These are phyloP conservation scores for Fragaria nilgerrensis DNA, from an alignment of 306 rosid genomes.

Conservation along the genomic window DNA sequence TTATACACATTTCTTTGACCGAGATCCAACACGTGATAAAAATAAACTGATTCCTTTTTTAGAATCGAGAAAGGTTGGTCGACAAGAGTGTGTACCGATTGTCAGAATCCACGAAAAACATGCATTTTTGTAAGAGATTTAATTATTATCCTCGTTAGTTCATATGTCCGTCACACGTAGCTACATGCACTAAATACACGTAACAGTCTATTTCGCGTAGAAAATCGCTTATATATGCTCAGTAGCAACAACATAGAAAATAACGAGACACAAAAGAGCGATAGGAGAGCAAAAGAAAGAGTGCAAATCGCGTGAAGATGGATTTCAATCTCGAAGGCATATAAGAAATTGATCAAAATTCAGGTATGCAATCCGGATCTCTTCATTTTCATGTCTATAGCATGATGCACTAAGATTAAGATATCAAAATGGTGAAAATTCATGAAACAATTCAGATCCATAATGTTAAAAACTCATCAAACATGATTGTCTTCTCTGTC, in stretches of 20 bases:
- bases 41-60: not conserved
- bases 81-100: not conserved
- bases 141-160: not conserved
- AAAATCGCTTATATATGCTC: not conserved
- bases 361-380: slow-evolving; percentile 1
- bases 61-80: not conserved
- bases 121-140: not conserved
- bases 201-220: not conserved
- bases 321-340: not conserved
- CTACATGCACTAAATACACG: not conserved
- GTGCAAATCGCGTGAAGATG: not conserved
- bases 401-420: not conserved
- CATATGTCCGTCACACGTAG: not conserved
- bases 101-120: not conserved
- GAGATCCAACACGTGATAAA: not conserved
- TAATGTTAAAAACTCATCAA: not conserved
- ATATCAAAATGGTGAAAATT: not conserved
- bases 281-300: not conserved
- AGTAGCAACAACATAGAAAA: not conserved
- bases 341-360: not conserved
- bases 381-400: not conserved
- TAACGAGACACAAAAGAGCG: not conserved
- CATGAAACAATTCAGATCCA: not conserved
- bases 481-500: not conserved
- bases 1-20: not conserved